Evolutionary conservation across 768 basidiomycete genomes (phyloP).

Genomic region (Mycena epipterygia): DNA sequence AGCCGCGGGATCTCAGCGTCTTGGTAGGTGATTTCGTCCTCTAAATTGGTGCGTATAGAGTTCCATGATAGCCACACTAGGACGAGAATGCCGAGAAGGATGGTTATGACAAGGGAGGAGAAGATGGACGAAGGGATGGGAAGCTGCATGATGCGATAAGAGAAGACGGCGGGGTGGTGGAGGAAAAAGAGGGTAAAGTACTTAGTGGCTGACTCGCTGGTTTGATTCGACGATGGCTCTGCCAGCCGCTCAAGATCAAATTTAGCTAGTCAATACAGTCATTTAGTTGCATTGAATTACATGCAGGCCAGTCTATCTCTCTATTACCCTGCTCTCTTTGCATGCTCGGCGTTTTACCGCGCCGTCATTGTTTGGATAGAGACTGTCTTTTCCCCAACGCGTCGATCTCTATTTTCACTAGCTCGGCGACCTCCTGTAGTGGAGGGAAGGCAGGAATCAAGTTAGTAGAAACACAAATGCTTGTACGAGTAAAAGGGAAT

Average conservation of each 20-base stretch:
- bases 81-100: neutral
- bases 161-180: neutral
- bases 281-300: too few species aligned
- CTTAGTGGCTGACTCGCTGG: neutral
- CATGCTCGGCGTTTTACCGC: neutral
- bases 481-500: too few species aligned
- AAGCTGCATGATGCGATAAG: neutral
- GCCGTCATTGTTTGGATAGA: neutral
- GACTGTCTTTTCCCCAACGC: neutral
- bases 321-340: too few species aligned
- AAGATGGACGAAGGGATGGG: neutral
- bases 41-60: neutral
- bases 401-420: neutral
- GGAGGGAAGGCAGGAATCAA: too few species aligned
- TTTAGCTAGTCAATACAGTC: too few species aligned
- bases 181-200: neutral
- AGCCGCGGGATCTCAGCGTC: neutral
- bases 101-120: neutral
- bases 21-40: constrained; percentile 4
- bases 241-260: too few species aligned
- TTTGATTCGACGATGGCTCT: too few species aligned
- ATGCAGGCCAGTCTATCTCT: too few species aligned
- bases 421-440: neutral
- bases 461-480: too few species aligned
- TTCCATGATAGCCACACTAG: neutral